A percentile compares a stretch with the other conserved stretches of the same genome.
These are phyloP conservation scores for Mycena alexandri DNA, from an alignment of 768 basidiomycete species.

Conservation along the genomic window DNA sequence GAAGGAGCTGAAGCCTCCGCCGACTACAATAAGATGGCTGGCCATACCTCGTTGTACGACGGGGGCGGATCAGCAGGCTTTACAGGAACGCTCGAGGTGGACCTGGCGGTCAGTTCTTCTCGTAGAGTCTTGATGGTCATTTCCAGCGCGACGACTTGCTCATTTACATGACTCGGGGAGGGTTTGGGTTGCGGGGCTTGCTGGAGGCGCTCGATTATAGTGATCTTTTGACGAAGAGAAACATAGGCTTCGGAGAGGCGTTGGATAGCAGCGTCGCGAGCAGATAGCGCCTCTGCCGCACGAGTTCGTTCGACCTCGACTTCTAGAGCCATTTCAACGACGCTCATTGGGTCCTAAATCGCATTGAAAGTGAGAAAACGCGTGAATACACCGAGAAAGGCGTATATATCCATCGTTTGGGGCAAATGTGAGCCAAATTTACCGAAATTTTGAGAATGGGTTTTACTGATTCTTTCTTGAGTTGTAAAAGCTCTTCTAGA, in stretches of 20 bases:
- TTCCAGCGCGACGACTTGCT: constrained; percentile 56
- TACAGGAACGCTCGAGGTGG: constrained; percentile 37
- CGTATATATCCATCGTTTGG: constrained; percentile 11
- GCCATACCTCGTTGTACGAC: constrained; percentile 34
- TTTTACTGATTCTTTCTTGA: constrained; percentile 25
- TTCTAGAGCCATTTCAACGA: constrained; percentile 67
- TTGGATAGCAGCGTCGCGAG: constrained; percentile 72
- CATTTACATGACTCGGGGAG: constrained; percentile 42
- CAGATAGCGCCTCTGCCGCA: constrained; percentile 68
- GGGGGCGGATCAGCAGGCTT: constrained; percentile 53
- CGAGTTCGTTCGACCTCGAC: constrained; percentile 65
- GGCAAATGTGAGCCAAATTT: neutral
- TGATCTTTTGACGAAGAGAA: constrained; percentile 72
- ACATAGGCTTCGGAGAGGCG: constrained; percentile 71
- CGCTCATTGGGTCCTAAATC: constrained; percentile 60
- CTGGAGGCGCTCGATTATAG: constrained; percentile 62
- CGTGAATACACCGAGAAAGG: constrained; percentile 4
- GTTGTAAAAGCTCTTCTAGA: constrained; percentile 31
- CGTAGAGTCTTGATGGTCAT: constrained; percentile 54
- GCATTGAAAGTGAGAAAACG: constrained; percentile 14
- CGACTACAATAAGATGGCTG: neutral
- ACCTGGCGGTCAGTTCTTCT: constrained; percentile 50
- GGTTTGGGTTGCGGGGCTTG: constrained; percentile 50
- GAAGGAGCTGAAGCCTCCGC: constrained; percentile 2
- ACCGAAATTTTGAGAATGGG: constrained; percentile 29